Conservation (phyloP, 179 eudicot species). For the Carnegiea gigantea region DNA sequence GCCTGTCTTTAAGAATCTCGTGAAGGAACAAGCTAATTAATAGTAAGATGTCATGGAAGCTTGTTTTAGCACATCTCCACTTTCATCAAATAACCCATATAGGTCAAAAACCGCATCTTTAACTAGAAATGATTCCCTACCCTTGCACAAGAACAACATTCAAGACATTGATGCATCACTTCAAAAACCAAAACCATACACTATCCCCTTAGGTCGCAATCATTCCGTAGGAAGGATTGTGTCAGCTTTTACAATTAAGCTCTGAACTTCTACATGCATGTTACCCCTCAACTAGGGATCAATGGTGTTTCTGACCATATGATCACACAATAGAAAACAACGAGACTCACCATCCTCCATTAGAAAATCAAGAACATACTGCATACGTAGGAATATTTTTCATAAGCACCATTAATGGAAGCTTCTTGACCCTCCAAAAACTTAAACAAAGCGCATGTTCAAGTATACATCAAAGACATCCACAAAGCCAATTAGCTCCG, state of each 20-base stretch:
- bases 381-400: not conserved
- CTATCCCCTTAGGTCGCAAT: not conserved
- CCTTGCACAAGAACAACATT: not conserved
- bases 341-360: not conserved
- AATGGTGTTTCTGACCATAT: not conserved
- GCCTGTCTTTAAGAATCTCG: not conserved
- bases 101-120: not conserved
- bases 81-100: not conserved
- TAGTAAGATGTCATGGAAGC: not conserved
- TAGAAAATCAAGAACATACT: not conserved
- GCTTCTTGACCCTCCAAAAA: not conserved
- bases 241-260: not conserved
- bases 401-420: not conserved
- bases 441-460: not conserved
- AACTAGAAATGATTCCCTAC: not conserved
- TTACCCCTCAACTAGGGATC: not conserved
- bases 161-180: too few species aligned
- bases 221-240: not conserved
- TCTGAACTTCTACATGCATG: not conserved
- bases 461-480: not conserved
- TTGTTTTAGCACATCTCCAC: not conserved
- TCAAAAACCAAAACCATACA: not conserved
- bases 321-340: not conserved
- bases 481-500: not conserved
- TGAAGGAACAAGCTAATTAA: too few species aligned